Evolutionary conservation across 306 rosid genomes (phyloP), one percentile per base, ranked within the genome.

Genomic region (Cucurbita maxima): DNA sequence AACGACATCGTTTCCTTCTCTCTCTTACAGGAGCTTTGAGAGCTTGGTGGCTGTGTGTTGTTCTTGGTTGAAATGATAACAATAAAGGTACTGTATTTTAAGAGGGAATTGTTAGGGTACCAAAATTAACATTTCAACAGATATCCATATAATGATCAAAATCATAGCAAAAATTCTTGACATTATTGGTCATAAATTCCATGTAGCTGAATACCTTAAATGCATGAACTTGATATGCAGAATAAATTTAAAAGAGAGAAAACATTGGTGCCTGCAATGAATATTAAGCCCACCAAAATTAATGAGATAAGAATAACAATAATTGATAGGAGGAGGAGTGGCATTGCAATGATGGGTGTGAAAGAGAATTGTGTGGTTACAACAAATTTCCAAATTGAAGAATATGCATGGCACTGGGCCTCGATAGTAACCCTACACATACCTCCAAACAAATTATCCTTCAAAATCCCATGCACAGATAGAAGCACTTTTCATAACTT

Each of bases 251-350:
- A 45, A 67, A 67, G 7, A 12, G 41, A 20, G 54, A 45, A 66
- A 67, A 47, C 56, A 47, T n/a, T n/a, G n/a, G n/a, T n/a, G n/a
- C n/a, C n/a, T n/a, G 56, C 20, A 68, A 68, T 68, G 73, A 68
- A 68, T 44, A 68, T 20, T 47, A 68, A 68, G 73, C 43, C 73
- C 56, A 68, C 73, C 41, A 68, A 25, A 67, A 20, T 45, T 20
- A 67, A 67, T 45, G 56, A 13, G 11, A 19, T 67, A 37, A 45
- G 73, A 67, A 67, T 45, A 43, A 68, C 57, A 68, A 68, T 45
- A 68, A 47, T 68, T 45, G 43, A 47, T 13, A 15, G 1, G 48
- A 30, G 19, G 56, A 50, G 18, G 14, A 68, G 19, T 47, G 57
- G 18, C n/a, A 47, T 68, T 68, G 41, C 55, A 22, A 22, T 68